Evolutionary conservation across 306 rosid genomes (phyloP), one percentile per base, ranked within the genome.

Genomic region (Oemleria cerasiformis): DNA sequence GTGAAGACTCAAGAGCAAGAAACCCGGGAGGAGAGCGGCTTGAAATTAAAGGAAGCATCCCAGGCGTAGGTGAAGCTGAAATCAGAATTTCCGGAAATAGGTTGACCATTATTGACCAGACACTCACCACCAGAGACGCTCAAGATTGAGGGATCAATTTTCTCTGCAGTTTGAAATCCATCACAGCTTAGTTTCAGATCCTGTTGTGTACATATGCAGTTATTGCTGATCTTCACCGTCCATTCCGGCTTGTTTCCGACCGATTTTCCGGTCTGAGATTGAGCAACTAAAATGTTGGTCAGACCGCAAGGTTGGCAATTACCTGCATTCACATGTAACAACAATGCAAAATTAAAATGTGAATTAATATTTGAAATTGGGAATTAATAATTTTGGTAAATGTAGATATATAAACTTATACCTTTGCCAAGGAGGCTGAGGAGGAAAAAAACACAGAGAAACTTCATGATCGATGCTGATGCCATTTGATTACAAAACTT

Each of bases 131-230:
- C 73, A 0, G 59, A 64, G 2, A 67, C 12, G 0, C 21, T 25
- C 44, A 86, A 55, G 42, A 82, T 3, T 7, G 84, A 62, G 42
- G 85, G 55, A 56, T 85, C 40, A 64, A 88, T 6, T 1, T 17
- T 25, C 34, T 73, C 44, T 0, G 30, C 54, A 6, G 82, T 65
- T 39, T 74, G 54, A 68, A 81, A 88, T 39, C 76, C 86, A 0
- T 0, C 44, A 6, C 71, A 67, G 8, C 71, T 34, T 9, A 67
- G 17, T 20, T 48, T 48, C 30, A 67, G 44, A 10, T 20, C 20
- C 30, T 16, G 6, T 48, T 67, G 94, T 51, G 69, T 38, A 73
- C 94, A 88, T 0, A 2, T 0, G 8, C 94, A 88, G 0, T 65
- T 41, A 71, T 79, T 83, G 1, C 39, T 71, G 23, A 85, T 68